Base-by-base conservation (phyloP, 768 basidiomycete genomes). In the Psilocybe cyanescens region DNA sequence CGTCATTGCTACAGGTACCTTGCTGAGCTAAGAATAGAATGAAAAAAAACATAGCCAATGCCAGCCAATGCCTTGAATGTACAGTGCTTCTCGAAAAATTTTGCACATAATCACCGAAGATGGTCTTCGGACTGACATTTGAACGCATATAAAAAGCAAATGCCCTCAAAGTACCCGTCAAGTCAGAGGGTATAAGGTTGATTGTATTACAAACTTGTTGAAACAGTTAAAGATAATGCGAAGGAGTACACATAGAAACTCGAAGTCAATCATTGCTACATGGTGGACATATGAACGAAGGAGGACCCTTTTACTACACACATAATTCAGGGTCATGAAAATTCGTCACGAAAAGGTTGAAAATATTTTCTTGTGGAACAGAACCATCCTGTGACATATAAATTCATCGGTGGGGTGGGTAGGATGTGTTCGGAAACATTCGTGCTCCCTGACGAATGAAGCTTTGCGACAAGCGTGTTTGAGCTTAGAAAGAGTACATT, bases 391-490 rank as follows among this genome's bases (percentile, higher is more conserved):
- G 35, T 19, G 19, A 24, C 19, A 33, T 16, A 9, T 17, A 19
- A 12, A 41, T 49, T 60, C 39, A 65, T 54, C 55, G 51, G 50
- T n/a, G 28, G 4, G 45, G 47, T 17, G 55, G 58, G 30, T 66
- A 65, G 3, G 63, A 59, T 47, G 54, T 49, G 60, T 78, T 78
- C 14, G 76, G 74, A 64, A 81, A 79, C 75, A 84, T 79, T 60
- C 82, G 75, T 29, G 82, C 83, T 30, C 84, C 84, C 69, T 86
- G 84, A 28, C 83, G 80, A 59, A 83, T 71, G 64, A 85, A 84
- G 57, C 79, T 77, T 68, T 81, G 81, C 4, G 83, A 84, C 58
- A 86, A 69, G 37, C 81, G 77, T 45, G 84, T 85, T 48, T 69
- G 74, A 35, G 81, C 83, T 85, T 48, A 46, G 47, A 24, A 62